phyloP scores from a whole-genome alignment of 225 moss, liverwort and hornwort species.

The Sphagnum contortum region DNA sequence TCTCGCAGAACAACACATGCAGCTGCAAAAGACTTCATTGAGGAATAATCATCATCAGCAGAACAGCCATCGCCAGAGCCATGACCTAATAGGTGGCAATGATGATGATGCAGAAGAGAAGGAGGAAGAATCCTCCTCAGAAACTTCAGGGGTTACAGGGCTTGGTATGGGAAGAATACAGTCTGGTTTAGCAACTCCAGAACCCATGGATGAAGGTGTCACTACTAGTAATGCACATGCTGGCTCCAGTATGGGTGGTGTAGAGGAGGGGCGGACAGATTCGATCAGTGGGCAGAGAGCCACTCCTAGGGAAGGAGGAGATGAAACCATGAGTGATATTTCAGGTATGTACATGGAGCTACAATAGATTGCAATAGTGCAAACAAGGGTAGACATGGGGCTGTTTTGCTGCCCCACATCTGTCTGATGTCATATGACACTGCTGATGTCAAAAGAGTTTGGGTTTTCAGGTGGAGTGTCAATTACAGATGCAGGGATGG shows the following conservation, averaged over 20 bases:
- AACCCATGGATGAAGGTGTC: conserved; percentile 96
- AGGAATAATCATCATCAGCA: conserved; percentile 15
- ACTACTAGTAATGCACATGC: conserved; percentile 46
- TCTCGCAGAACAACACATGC: conserved; percentile 78
- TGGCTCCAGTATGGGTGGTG: conserved; percentile 40
- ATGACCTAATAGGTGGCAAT: conserved; percentile 7
- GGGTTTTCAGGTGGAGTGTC: conserved; percentile 38
- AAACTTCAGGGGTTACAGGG: conserved; percentile 67
- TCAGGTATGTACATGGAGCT: conserved; percentile 26
- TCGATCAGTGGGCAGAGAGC: conserved; percentile 37
- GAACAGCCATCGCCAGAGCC: conserved; percentile 17
- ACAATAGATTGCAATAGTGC: no score
- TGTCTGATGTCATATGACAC: no score
- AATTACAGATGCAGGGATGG: conserved; percentile 50
- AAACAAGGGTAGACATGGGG: no score
- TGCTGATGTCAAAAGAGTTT: no score
- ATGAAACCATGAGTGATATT: conserved; percentile 85
- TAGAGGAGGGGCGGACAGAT: conserved; percentile 37
- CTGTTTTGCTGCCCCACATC: no score
- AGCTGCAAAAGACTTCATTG: conserved; percentile 57
- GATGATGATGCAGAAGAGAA: conserved; percentile 13
- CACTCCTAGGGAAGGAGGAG: conserved; percentile 59
- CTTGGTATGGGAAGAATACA: conserved; percentile 33
- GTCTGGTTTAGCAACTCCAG: conserved; percentile 43
- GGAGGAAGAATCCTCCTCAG: conserved; percentile 55